A percentile compares a stretch with the other conserved stretches of the same genome.
Evolutionary conservation across 768 basidiomycete species (phyloP).

Genomic region (Lactarius sanguifluus): DNA sequence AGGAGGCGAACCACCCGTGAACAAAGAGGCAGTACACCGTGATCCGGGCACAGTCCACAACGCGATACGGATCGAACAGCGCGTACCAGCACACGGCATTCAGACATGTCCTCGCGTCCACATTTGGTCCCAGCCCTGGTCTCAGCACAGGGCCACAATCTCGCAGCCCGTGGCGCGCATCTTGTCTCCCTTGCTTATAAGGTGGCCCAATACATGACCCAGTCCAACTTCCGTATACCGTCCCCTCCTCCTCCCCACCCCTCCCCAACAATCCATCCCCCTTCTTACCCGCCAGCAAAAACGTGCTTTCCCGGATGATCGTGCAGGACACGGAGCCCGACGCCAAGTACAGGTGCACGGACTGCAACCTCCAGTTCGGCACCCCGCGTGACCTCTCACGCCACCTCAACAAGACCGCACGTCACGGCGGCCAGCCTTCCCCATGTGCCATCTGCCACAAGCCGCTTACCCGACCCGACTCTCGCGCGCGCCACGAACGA

Average conservation of each 20-base stretch:
- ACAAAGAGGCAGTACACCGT: conserved; percentile 27
- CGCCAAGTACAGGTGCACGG: conserved; percentile 23
- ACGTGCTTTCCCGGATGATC: conserved; percentile 14
- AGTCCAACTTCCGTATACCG: conserved; percentile 6
- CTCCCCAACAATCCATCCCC: not conserved
- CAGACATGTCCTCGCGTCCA: not conserved
- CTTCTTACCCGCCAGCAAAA: not conserved
- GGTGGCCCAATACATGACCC: conserved; percentile 8
- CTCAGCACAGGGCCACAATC: conserved; percentile 22
- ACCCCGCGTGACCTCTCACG: conserved; percentile 26
- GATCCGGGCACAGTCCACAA: conserved; percentile 24
- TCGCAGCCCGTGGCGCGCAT: conserved; percentile 24
- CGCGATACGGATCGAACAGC: conserved; percentile 26
- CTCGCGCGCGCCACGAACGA: conserved; percentile 26
- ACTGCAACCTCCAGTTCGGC: conserved; percentile 28
- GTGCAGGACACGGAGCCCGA: conserved; percentile 19
- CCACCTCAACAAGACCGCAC: conserved; percentile 24
- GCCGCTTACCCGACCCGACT: conserved; percentile 24
- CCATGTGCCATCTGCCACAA: conserved; percentile 27
- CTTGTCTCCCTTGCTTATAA: conserved; percentile 27
- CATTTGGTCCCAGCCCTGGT: conserved; percentile 11
- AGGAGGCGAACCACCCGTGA: conserved; percentile 6
- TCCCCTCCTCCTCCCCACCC: not conserved
- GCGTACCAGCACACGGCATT: conserved; percentile 22
- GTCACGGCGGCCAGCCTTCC: conserved; percentile 24